These are phyloP conservation scores for Boletus pseudopeckii DNA, from an alignment of 768 basidiomycete genomes.

Conservation along the genomic window DNA sequence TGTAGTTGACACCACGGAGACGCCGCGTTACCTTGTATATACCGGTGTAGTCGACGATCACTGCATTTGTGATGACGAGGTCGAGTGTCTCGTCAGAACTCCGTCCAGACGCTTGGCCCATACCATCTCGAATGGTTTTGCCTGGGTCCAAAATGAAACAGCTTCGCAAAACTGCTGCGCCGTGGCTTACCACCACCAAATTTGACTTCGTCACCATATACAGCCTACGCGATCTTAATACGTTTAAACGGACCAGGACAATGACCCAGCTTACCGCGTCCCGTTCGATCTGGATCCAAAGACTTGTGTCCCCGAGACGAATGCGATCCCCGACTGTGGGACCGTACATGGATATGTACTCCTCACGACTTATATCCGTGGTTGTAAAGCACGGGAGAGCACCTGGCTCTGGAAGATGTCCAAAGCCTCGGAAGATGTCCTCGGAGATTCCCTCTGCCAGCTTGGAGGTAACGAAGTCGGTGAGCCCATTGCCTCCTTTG, in stretches of 20 bases:
- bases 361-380: slow-evolving; percentile 59
- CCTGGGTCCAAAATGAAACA: slow-evolving; percentile 41
- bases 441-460: slow-evolving; percentile 37
- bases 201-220: slow-evolving; percentile 96
- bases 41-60: slow-evolving; percentile 92
- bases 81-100: slow-evolving; percentile 71
- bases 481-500: slow-evolving; percentile 76
- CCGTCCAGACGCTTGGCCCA: slow-evolving; percentile 86
- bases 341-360: slow-evolving; percentile 93
- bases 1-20: neutral
- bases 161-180: neutral
- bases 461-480: slow-evolving; percentile 41
- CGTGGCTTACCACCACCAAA: slow-evolving; percentile 79
- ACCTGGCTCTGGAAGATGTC: slow-evolving; percentile 64
- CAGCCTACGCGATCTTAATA: slow-evolving; percentile 46
- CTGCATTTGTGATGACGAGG: slow-evolving; percentile 91
- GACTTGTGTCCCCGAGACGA: slow-evolving; percentile 79
- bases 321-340: slow-evolving; percentile 91
- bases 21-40: slow-evolving; percentile 74
- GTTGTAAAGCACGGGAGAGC: slow-evolving; percentile 49
- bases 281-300: slow-evolving; percentile 91
- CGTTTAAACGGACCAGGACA: neutral
- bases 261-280: slow-evolving; percentile 54
- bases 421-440: slow-evolving; percentile 50
- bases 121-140: slow-evolving; percentile 93